Evolutionary conservation across 495 filamentous ascomycete species (phyloP), one percentile per base, ranked within the genome.

Genomic region (Talaromyces adpressus): DNA sequence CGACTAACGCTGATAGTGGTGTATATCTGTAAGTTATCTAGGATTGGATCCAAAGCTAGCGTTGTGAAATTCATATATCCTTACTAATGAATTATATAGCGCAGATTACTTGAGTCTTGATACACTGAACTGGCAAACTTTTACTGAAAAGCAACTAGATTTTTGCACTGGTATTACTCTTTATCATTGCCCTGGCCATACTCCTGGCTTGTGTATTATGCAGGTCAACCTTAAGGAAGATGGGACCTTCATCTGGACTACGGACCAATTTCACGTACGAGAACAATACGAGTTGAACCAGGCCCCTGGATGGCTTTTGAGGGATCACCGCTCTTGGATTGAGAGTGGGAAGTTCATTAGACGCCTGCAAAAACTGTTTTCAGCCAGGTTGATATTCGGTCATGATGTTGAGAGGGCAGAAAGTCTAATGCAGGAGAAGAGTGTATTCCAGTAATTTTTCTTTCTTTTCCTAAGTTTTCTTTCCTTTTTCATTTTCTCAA

Each of bases 1-100:
- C 70, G 0, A 82, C 79, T 0, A 70, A 72, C 1, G 70, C 76
- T 0, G 80, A 84, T 66, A 59, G 67, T 4, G 78, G 78, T 3
- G 72, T 81, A n/a, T 82, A 81, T 57, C 59, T 80, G 8, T 51
- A 16, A 51, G 47, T 51, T 51, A 51, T 18, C 47, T 51, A 12
- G 16, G 47, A 51, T 16, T 16, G 41, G 3, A 51, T 51, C 47
- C 47, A 51, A 1, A 51, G 41, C 41, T 47, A 47, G 41, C 4
- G 41, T 8, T 47, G 41, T n/a, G n/a, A n/a, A n/a, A n/a, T n/a
- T n/a, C n/a, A n/a, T n/a, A n/a, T n/a, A n/a, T 47, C 41, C 2
- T 16, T 51, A 51, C 47, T 51, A 16, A 51, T 16, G 20, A 8
- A 16, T 18, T 51, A 9, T 23, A 2, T 22, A 51, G 47, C 16